Percentiles rank a stretch among this genome's conserved stretches.
These are phyloP conservation scores for Stropharia rugosoannulata DNA, from an alignment of 768 basidiomycete genomes.

Conservation along the genomic window DNA sequence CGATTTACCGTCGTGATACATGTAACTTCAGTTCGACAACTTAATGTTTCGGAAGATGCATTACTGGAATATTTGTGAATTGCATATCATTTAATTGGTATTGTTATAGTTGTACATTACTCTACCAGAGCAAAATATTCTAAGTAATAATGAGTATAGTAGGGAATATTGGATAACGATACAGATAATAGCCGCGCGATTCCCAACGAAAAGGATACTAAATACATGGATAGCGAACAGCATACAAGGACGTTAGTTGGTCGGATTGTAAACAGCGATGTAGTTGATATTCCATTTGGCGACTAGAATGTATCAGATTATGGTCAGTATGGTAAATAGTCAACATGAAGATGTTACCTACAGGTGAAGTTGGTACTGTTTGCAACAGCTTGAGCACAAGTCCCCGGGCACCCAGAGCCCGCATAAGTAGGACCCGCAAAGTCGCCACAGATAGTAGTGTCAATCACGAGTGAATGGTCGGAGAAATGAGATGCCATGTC, in stretches of 20 bases:
- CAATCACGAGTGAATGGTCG: slow-evolving; percentile 48
- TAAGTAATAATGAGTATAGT: background rate
- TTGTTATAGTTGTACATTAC: background rate
- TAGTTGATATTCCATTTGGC: slow-evolving; percentile 60
- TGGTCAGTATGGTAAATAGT: background rate
- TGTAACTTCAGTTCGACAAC: slow-evolving; percentile 14
- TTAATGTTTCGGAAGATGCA: slow-evolving; percentile 6
- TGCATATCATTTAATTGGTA: background rate
- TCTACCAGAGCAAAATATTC: background rate
- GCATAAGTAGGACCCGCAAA: slow-evolving; percentile 38
- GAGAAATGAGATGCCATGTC: slow-evolving; percentile 49
- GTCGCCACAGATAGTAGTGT: slow-evolving; percentile 49
- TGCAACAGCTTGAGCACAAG: slow-evolving; percentile 26
- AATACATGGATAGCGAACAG: background rate
- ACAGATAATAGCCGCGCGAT: background rate
- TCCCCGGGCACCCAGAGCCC: slow-evolving; percentile 38
- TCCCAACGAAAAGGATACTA: background rate
- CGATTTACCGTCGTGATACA: no score
- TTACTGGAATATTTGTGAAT: background rate
- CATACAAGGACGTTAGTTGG: slow-evolving; percentile 1
- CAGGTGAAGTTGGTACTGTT: slow-evolving; percentile 23
- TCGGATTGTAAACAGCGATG: slow-evolving; percentile 43
- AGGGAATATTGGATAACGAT: background rate
- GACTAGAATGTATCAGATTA: slow-evolving; percentile 27
- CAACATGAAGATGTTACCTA: slow-evolving; percentile 7